Evolutionary conservation across 108 stramenopile species (phyloP), one percentile per base, ranked within the genome.

Genomic region (Cyclotella kingstonii): DNA sequence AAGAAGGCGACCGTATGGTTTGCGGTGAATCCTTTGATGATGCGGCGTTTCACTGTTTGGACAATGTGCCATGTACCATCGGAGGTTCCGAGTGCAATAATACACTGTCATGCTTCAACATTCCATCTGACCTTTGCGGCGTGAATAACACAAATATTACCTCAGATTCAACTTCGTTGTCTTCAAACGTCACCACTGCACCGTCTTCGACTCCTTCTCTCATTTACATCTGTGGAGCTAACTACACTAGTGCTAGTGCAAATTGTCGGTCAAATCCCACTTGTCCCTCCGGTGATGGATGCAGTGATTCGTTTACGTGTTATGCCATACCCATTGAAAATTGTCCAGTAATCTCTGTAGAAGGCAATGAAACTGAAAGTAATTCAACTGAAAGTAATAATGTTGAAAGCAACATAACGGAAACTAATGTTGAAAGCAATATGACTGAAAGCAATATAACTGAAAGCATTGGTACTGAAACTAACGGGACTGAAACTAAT

Each of bases 231-330:
- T 67, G 66, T 38, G 66, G 66, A 22, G 47, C 5, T 2, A 39
- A 67, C 15, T 67, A 57, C 18, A 2, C 17, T n/a, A 56, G 58
- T 28, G 66, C 66, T 6, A 18, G 19, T 1, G 14, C 9, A 3
- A 47, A 55, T 36, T 48, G 28, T 17, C 25, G 30, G 14, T 11
- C 14, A 10, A 33, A 53, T 22, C 0, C 33, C 0, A 10, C 4
- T 8, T 66, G 65, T 48, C 65, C 65, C 25, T 26, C 43, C 28
- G 65, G 65, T 35, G 65, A 65, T 44, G 63, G 46, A 48, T 66
- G 65, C 21, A 45, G 17, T 31, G 33, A 11, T 14, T 42, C 44
- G 9, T 3, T 22, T 4, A 45, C 54, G 3, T 66, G 65, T 26
- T 66, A 38, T 42, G 33, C 54, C 45, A 18, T 66, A 38, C 65